Evolutionary conservation across 495 filamentous ascomycete species (phyloP).

Genomic region (Hyaloscypha variabilis): DNA sequence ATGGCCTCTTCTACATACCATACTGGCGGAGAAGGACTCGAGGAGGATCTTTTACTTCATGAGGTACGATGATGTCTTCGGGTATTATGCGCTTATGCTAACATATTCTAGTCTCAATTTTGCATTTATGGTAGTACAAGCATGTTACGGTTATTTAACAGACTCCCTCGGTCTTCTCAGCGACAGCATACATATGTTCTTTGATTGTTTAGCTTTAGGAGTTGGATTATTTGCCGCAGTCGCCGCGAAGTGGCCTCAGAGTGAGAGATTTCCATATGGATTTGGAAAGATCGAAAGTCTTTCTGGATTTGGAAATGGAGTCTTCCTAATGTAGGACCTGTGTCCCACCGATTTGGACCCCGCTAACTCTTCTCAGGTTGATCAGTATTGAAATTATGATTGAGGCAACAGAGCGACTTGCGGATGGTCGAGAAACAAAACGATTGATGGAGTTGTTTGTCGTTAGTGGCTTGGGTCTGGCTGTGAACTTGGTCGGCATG

Average conservation of each 20-base stretch:
- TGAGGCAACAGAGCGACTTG: constrained; percentile 86
- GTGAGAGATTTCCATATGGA: constrained; percentile 85
- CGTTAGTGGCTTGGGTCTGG: constrained; percentile 81
- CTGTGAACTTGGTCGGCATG: constrained; percentile 92
- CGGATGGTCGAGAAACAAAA: constrained; percentile 79
- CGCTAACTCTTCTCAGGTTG: constrained; percentile 62
- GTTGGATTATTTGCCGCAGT: constrained; percentile 95
- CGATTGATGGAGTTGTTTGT: constrained; percentile 84
- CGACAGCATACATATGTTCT: constrained; percentile 99
- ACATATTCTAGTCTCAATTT: constrained; percentile 76
- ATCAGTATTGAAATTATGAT: constrained; percentile 97
- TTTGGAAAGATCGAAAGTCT: constrained; percentile 97
- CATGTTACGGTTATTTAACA: constrained; percentile 89
- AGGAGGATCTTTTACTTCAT: constrained; percentile 98
- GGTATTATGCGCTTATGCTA: constrained; percentile 8
- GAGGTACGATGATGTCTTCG: constrained; percentile 55
- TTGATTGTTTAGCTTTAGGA: constrained; percentile 91
- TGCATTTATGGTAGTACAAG: constrained; percentile 91
- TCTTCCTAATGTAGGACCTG: constrained; percentile 85
- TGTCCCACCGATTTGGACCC: background rate
- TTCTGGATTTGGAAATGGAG: constrained; percentile 94
- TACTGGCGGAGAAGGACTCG: constrained; percentile 90
- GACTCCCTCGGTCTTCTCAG: constrained; percentile 92
- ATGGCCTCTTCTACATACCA: constrained; percentile 79
- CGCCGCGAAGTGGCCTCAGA: constrained; percentile 96